Evolutionary conservation across 352 stramenopile species (phyloP).

Genomic region (Globisporangium megalacanthum): DNA sequence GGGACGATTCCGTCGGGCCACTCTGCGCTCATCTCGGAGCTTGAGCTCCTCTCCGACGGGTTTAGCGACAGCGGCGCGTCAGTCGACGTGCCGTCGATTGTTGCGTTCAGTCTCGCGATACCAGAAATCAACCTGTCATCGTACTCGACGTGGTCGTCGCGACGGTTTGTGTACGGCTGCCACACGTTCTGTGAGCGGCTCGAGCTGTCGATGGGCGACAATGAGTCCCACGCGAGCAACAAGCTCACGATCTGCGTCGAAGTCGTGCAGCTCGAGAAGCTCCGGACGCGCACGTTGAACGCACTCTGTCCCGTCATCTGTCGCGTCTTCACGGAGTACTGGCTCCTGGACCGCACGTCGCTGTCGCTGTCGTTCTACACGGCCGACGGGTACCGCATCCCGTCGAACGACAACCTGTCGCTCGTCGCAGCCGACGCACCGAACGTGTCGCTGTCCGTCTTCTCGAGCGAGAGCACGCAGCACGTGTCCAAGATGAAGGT

Average conservation of each 20-base stretch:
- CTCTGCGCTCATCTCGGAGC: conserved; percentile 48
- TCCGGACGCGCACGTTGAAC: conserved; percentile 35
- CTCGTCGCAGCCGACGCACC: conserved; percentile 10
- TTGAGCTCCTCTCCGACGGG: conserved; percentile 62
- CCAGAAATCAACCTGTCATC: conserved; percentile 48
- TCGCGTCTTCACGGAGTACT: conserved; percentile 78
- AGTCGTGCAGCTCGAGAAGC: conserved; percentile 45
- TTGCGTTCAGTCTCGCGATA: conserved; percentile 69
- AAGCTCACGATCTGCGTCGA: conserved; percentile 63
- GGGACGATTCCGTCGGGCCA: conserved; percentile 53
- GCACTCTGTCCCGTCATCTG: conserved; percentile 55
- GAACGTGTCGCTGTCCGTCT: conserved; percentile 61
- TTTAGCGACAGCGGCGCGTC: conserved; percentile 20
- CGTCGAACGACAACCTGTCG: conserved; percentile 32
- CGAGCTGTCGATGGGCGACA: conserved; percentile 48
- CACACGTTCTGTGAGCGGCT: conserved; percentile 58
- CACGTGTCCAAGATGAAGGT: conserved; percentile 75
- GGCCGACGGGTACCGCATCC: conserved; percentile 49
- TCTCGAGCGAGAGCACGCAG: conserved; percentile 59
- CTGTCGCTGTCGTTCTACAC: conserved; percentile 70
- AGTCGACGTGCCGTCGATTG: conserved; percentile 45
- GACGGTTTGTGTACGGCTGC: conserved; percentile 68
- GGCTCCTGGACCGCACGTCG: conserved; percentile 76
- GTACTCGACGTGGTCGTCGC: conserved; percentile 49
- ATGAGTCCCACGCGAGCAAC: conserved; percentile 23